phyloP scores from a whole-genome alignment of 306 rosid species.

The Canavalia ensiformis region DNA sequence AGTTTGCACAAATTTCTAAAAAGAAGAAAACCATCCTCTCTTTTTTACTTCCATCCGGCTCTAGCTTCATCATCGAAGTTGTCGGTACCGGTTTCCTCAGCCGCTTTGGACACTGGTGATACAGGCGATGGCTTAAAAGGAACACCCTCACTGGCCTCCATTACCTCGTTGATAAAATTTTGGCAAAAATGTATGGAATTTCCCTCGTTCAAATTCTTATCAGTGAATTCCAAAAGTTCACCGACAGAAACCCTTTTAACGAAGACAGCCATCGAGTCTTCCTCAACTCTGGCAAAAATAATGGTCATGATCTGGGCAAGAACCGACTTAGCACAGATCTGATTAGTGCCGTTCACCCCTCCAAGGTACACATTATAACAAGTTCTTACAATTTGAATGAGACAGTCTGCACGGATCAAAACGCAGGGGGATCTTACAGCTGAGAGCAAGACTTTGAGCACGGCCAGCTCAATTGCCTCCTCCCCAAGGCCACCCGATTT shows the following conservation, averaged over 20 bases:
- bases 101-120: constrained; percentile 47
- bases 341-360: constrained; percentile 92
- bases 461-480: constrained; percentile 82
- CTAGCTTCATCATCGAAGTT: constrained; percentile 59
- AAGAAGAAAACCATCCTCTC: constrained; percentile 92
- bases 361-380: constrained; percentile 98
- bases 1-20: constrained; percentile 92
- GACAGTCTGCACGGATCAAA: constrained; percentile 82
- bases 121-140: constrained; percentile 44
- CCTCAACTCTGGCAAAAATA: constrained; percentile 82
- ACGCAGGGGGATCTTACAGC: constrained; percentile 84
- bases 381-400: constrained; percentile 85
- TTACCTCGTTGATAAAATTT: constrained; percentile 83
- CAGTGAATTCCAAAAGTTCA: constrained; percentile 90
- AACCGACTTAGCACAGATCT: constrained; percentile 99
- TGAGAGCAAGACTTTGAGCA: constrained; percentile 80
- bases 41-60: constrained; percentile 72
- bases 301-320: constrained; percentile 92
- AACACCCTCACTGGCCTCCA: constrained; percentile 78
- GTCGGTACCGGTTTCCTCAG: constrained; percentile 47
- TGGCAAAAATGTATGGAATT: constrained; percentile 83
- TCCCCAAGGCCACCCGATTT: constrained; percentile 87
- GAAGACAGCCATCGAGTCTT: constrained; percentile 70
- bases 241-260: constrained; percentile 68
- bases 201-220: constrained; percentile 96